Conservation (phyloP, 129 eudicot species). For the Logfia minima region DNA sequence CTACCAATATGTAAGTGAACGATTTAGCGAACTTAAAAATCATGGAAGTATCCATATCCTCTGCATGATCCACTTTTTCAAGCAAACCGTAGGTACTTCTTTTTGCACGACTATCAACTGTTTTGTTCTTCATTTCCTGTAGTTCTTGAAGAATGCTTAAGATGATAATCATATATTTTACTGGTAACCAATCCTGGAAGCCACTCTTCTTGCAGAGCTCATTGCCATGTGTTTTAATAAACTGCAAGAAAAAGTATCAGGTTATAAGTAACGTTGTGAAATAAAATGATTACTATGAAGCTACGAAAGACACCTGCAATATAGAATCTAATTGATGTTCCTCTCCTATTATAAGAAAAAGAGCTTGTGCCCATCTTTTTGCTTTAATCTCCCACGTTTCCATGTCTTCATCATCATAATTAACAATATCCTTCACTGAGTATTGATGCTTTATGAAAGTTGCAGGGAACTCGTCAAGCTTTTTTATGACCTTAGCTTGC, state of each 20-base stretch:
- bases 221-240: constrained; percentile 53
- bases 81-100: constrained; percentile 28
- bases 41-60: constrained; percentile 23
- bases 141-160: constrained; percentile 68
- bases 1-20: constrained; percentile 59
- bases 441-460: constrained; percentile 41
- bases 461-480: constrained; percentile 53
- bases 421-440: constrained; percentile 32
- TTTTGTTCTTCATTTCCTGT: constrained; percentile 47
- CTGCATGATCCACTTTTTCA: constrained; percentile 26
- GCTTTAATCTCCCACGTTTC: constrained; percentile 71
- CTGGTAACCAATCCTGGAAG: constrained; percentile 46
- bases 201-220: constrained; percentile 49
- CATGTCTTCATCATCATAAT: constrained; percentile 84
- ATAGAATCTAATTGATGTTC: constrained; percentile 55
- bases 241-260: constrained; percentile 45
- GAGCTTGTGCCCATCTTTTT: constrained; percentile 78
- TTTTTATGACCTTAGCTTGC: constrained; percentile 45
- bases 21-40: constrained; percentile 45
- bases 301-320: constrained; percentile 44
- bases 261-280: constrained; percentile 4
- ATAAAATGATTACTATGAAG: constrained; percentile 5
- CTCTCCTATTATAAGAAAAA: constrained; percentile 58
- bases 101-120: constrained; percentile 23
- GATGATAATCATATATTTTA: constrained; percentile 68